A percentile compares a stretch with the other conserved stretches of the same genome.
These are phyloP conservation scores for Macroventuria anomochaeta DNA, from an alignment of 2,329 filamentous ascomycete species.

Conservation along the genomic window DNA sequence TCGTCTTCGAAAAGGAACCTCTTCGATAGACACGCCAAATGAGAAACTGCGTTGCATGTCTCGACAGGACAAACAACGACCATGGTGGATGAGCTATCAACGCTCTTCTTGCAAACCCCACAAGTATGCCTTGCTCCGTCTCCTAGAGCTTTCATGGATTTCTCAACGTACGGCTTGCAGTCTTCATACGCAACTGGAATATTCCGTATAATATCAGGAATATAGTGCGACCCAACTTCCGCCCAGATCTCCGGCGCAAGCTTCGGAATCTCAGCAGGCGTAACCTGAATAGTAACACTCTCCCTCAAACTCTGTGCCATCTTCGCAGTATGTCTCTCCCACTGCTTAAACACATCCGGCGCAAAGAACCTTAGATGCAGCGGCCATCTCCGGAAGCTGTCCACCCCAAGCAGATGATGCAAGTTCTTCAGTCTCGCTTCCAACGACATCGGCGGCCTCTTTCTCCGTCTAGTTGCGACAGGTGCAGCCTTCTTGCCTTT, in stretches of 20 bases:
- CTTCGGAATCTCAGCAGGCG: slow-evolving; percentile 36
- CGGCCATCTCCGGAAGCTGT: slow-evolving; percentile 84
- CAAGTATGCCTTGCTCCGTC: slow-evolving; percentile 46
- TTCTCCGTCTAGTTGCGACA: slow-evolving; percentile 50
- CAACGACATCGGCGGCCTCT: slow-evolving; percentile 64
- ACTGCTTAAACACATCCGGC: slow-evolving; percentile 70
- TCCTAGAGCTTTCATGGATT: slow-evolving; percentile 49
- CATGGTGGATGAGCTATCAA: slow-evolving; percentile 50
- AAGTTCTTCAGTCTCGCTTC: slow-evolving; percentile 77
- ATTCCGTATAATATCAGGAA: slow-evolving; percentile 43
- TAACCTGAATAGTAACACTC: slow-evolving; percentile 39
- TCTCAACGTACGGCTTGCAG: slow-evolving; percentile 59
- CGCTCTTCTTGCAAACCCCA: slow-evolving; percentile 55
- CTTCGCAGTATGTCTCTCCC: slow-evolving; percentile 62
- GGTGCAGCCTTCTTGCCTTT: slow-evolving; percentile 34
- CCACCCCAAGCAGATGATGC: slow-evolving; percentile 77
- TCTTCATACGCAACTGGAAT: slow-evolving; percentile 62
- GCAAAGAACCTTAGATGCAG: slow-evolving; percentile 80
- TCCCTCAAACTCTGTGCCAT: slow-evolving; percentile 33
- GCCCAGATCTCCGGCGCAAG: slow-evolving; percentile 26
- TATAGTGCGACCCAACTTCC: slow-evolving; percentile 31
- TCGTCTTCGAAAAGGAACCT: slow-evolving; percentile 56
- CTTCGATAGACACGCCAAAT: slow-evolving; percentile 63
- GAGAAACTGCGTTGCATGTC: slow-evolving; percentile 58
- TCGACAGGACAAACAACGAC: slow-evolving; percentile 60